phyloP scores from a whole-genome alignment of 2,329 filamentous ascomycete genomes.

The Claviceps lovelessii region DNA sequence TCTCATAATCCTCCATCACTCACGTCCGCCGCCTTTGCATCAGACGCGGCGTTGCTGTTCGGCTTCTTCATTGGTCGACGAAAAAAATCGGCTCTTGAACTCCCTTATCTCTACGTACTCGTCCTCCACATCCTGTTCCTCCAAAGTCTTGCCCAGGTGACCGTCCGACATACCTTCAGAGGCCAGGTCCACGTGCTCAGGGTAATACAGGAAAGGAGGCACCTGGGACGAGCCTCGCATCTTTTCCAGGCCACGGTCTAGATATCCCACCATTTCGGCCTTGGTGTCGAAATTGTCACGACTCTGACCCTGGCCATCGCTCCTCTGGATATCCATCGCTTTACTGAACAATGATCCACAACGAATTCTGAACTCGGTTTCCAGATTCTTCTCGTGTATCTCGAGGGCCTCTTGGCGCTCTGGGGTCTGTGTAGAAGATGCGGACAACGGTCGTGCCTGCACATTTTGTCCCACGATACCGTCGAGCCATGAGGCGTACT shows the following conservation, averaged over 20 bases:
- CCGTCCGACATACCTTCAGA: slow-evolving; percentile 9
- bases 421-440: slow-evolving; percentile 22
- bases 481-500: slow-evolving; percentile 31
- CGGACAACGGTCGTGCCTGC: slow-evolving; percentile 21
- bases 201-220: slow-evolving; percentile 11
- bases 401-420: slow-evolving; percentile 28
- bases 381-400: slow-evolving; percentile 33
- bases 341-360: slow-evolving; percentile 33
- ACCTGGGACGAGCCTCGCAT: slow-evolving; percentile 20
- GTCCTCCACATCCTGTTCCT: slow-evolving; percentile 16
- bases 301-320: slow-evolving; percentile 7
- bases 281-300: slow-evolving; percentile 27
- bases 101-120: slow-evolving; percentile 22
- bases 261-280: slow-evolving; percentile 33
- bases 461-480: slow-evolving; percentile 29
- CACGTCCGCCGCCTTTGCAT: slow-evolving; percentile 13
- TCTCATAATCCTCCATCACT: slow-evolving; percentile 15
- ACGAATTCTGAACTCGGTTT: slow-evolving; percentile 31
- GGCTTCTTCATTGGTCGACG: neutral
- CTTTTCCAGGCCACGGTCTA: slow-evolving; percentile 31
- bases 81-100: slow-evolving; percentile 10
- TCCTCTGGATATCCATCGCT: slow-evolving; percentile 21
- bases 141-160: slow-evolving; percentile 14
- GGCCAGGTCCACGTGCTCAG: slow-evolving; percentile 18
- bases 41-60: slow-evolving; percentile 7